phyloP scores from a whole-genome alignment of 306 rosid genomes.

The Herpetospermum pedunculosum region DNA sequence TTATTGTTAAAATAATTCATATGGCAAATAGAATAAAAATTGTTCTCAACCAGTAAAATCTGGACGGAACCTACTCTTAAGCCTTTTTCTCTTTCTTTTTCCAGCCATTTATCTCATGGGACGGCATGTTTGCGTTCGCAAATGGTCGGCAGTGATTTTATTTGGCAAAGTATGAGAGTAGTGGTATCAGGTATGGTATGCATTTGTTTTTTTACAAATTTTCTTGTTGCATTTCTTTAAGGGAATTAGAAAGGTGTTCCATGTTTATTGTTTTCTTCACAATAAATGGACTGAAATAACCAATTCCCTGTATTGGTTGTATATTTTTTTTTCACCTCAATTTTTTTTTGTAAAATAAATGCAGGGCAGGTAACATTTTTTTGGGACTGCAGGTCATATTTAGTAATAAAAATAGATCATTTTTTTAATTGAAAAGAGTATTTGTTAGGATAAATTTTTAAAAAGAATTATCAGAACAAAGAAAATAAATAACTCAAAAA shows the following conservation, averaged over 20 bases:
- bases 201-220: not conserved
- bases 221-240: not conserved
- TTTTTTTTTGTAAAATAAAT: too few relatives aligned
- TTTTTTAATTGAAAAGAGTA: too few relatives aligned
- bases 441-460: too few relatives aligned
- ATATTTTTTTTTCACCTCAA: too few relatives aligned
- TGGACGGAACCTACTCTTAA: not conserved
- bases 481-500: too few relatives aligned
- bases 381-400: too few relatives aligned
- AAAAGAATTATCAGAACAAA: too few relatives aligned
- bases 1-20: not conserved
- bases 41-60: not conserved
- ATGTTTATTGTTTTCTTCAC: not conserved
- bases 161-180: not conserved
- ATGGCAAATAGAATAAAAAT: not conserved
- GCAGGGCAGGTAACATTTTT: too few relatives aligned
- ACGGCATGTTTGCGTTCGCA: not conserved
- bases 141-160: not conserved
- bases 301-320: not conserved
- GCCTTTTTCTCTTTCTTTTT: not conserved
- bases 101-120: not conserved
- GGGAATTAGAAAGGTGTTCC: not conserved
- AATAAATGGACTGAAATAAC: not conserved
- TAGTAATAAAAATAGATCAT: too few relatives aligned
- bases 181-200: not conserved